Percentiles rank a stretch among this genome's conserved stretches.
These are phyloP conservation scores for Candida khao-thaluensis DNA, from an alignment of 805 yeast species.

Conservation along the genomic window DNA sequence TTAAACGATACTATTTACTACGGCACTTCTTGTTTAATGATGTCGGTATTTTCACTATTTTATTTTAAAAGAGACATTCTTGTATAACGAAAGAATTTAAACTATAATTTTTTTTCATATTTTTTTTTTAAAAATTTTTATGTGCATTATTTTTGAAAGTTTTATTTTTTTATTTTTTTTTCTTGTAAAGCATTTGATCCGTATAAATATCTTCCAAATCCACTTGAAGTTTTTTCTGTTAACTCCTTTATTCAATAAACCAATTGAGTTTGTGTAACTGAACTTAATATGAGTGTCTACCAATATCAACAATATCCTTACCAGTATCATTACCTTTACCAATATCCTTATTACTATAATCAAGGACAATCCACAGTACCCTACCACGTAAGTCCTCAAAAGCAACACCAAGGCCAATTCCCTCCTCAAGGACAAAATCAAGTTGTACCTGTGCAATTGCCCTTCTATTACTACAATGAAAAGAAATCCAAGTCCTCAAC, in stretches of 20 bases:
- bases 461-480: slow-evolving; percentile 20
- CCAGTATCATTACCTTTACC: slow-evolving; percentile 14
- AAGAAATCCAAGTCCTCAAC: slow-evolving; percentile 31
- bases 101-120: background rate
- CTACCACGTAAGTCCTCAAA: slow-evolving; percentile 3
- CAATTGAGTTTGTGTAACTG: too few relatives aligned
- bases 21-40: too few relatives aligned
- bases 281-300: slow-evolving; percentile 12
- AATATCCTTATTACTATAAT: slow-evolving; percentile 7
- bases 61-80: slow-evolving; percentile 1
- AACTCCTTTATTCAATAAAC: background rate
- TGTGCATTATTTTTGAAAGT: background rate
- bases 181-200: background rate
- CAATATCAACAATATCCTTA: slow-evolving; percentile 12
- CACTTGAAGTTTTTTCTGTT: background rate
- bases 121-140: too few relatives aligned
- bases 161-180: background rate
- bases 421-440: slow-evolving; percentile 2
- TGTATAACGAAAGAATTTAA: slow-evolving; percentile 7
- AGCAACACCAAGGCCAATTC: slow-evolving; percentile 3
- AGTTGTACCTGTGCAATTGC: slow-evolving; percentile 11
- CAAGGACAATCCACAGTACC: slow-evolving; percentile 1
- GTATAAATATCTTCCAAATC: slow-evolving; percentile 2
- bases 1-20: background rate
- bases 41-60: too few relatives aligned